Evolutionary conservation across 352 stramenopile genomes (phyloP).

Genomic region (Phytophthora ramorum): DNA sequence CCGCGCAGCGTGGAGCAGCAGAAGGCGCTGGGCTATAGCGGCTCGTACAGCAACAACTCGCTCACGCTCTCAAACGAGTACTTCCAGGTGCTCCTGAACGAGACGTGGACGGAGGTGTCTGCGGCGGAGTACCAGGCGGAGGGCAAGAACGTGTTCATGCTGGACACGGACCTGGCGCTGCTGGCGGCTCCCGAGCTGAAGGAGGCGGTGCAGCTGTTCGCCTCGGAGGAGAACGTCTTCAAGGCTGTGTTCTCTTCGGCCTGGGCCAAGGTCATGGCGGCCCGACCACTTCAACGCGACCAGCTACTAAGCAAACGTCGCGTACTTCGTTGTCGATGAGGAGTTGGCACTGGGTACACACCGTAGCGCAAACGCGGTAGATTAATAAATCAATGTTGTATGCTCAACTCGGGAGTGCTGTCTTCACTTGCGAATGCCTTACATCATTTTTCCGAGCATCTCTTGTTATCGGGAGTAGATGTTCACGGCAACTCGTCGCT

Average conservation of each 20-base stretch:
- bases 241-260: constrained; percentile 24
- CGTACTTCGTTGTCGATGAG: constrained; percentile 7
- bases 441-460: too few relatives aligned
- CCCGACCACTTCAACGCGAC: constrained; percentile 18
- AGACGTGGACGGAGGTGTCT: constrained; percentile 31
- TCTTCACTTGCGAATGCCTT: too few relatives aligned
- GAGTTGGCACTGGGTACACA: constrained; percentile 8
- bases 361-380: constrained; percentile 16
- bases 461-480: too few relatives aligned
- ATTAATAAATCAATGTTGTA: constrained; percentile 30
- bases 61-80: constrained; percentile 82
- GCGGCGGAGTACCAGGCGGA: constrained; percentile 25
- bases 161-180: constrained; percentile 26
- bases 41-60: constrained; percentile 81
- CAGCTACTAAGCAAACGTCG: constrained; percentile 14
- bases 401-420: constrained; percentile 4
- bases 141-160: constrained; percentile 30
- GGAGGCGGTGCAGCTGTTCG: constrained; percentile 23
- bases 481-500: background rate
- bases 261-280: constrained; percentile 27
- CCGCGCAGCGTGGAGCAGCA: constrained; percentile 91
- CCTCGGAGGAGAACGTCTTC: constrained; percentile 18
- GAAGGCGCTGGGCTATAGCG: constrained; percentile 77
- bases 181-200: constrained; percentile 26
- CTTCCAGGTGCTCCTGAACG: constrained; percentile 31